Evolutionary conservation across 2,329 filamentous ascomycete genomes (phyloP), one percentile per base, ranked within the genome.

Genomic region (Gaeumannomyces sp.): DNA sequence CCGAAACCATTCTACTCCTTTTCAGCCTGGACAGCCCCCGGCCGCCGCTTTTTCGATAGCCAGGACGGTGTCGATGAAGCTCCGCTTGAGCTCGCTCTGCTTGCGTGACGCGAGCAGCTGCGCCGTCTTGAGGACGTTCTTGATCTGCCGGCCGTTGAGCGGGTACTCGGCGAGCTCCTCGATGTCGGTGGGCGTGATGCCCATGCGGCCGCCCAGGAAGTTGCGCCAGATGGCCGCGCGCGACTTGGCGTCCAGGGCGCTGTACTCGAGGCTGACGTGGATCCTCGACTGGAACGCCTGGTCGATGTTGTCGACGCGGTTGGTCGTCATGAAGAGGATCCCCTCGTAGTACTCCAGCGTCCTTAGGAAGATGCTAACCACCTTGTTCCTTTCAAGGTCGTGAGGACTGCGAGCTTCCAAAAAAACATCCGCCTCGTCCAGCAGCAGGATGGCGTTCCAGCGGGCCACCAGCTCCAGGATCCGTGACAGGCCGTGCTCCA

Each of bases 391-490:
- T 65, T 76, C 71, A 4, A 78, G 69, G 66, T 77, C 74, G 63
- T 73, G 68, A 7, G 70, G 66, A 4, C 58, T 58, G 8, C 70
- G 65, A 2, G 65, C 65, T 35, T 67, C 66, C 27, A 71, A 64
- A 33, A 71, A 69, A 53, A 70, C 67, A 69, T 89, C 86, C 28
- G 85, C 88, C 76, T 92, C 89, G 71, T 92, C 89, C 1, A 92
- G 83, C 4, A 92, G 80, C 0, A 92, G 78, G 2, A 92, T 85
- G 0, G 88, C 89, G 60, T 88, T 87, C 89, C 89, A 92, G 1
- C 82, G 83, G 67, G 90, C 86, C 1, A 89, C 89, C 67, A 93
- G 87, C 71, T 91, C 87, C 67, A 93, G 81, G 65, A 90, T 89
- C 66, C 84, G 84, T 70, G 83, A 85, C 38, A 92, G 80, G 69